Evolutionary conservation across 805 yeast species (phyloP), one percentile per base, ranked within the genome.

Genomic region (Saccharomycopsis sp.): DNA sequence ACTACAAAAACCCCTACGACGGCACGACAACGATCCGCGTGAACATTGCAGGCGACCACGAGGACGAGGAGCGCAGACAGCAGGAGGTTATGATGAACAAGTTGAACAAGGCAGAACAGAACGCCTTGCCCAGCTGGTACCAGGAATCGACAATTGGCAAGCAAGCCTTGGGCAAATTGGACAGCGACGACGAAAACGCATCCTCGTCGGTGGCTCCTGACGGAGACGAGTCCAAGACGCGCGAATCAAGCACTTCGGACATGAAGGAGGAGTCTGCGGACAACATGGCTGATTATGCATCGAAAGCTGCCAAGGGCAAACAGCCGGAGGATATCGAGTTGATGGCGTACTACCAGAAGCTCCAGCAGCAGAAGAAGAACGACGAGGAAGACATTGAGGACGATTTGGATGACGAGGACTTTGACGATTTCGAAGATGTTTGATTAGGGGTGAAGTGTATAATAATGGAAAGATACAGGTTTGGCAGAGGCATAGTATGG

Each of bases 81-180:
- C 75, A 84, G 79, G 78, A 83, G 81, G 44, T 18, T 2, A 54
- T 52, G 40, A 56, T 51, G 34, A 21, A 37, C 24, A 58, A 59
- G 18, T 24, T 47, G 15, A 54, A 56, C 20, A 70, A 85, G 79
- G 70, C 91, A 70, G 85, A 87, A 67, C 97, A 92, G 70, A 94
- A 94, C 69, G 97, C 97, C 2, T 77, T 94, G 64, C 99, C 99
- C 5, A 85, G 94, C 29, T 94, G 99, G 99, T 97, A 94, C 69
- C 83, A 87, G 63, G 85, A 86, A 64, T 83, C 92, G 67, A 91
- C 99, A 0, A 92, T 92, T 63, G 97, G 96, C 51, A 77, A 84
- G 64, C 71, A 78, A 14, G 76, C 79, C 2, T 70, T 81, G 59
- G 88, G 85, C 58, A 79, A 75, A 62, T 65, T 83, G 59, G 85